phyloP scores from a whole-genome alignment of 148 eudicot species.

The Diospyros lotus region DNA sequence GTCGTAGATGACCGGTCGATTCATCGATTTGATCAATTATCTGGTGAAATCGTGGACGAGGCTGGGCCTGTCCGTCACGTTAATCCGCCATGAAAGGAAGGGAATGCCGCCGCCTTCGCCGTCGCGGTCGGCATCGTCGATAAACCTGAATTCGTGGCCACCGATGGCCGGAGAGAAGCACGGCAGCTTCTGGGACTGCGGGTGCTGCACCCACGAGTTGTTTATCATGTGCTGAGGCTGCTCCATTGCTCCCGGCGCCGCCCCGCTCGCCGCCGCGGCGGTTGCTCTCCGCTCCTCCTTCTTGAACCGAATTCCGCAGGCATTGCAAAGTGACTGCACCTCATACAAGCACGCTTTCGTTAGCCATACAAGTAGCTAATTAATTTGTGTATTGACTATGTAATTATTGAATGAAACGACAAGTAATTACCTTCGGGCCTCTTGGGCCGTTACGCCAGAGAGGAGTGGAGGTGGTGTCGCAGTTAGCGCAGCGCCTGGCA shows the following conservation, averaged over 20 bases:
- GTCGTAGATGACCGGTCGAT: not conserved
- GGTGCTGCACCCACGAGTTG: conserved; percentile 43
- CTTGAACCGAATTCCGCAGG: conserved; percentile 96
- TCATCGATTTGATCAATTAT: not conserved
- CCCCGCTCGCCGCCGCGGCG: conserved; percentile 46
- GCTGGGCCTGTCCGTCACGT: conserved; percentile 55
- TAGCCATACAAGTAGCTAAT: not conserved
- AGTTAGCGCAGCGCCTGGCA: conserved; percentile 87
- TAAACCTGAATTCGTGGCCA: conserved; percentile 59
- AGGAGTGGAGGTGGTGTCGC: conserved; percentile 97
- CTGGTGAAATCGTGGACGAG: conserved; percentile 74
- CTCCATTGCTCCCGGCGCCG: conserved; percentile 26
- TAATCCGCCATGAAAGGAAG: conserved; percentile 69
- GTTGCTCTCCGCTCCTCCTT: conserved; percentile 91
- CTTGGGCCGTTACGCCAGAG: conserved; percentile 98
- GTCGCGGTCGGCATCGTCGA: conserved; percentile 41
- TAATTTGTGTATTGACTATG: too few species aligned
- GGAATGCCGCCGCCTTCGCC: conserved; percentile 31
- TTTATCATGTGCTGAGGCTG: conserved; percentile 31
- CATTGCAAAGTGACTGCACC: conserved; percentile 92
- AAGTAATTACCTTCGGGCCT: conserved; percentile 75
- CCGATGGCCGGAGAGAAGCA: conserved; percentile 42
- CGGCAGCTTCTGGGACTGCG: conserved; percentile 41
- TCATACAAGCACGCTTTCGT: not conserved
- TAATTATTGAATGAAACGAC: too few species aligned